Evolutionary conservation across 805 yeast species (phyloP).

Genomic region (Torulaspora delbrueckii): DNA sequence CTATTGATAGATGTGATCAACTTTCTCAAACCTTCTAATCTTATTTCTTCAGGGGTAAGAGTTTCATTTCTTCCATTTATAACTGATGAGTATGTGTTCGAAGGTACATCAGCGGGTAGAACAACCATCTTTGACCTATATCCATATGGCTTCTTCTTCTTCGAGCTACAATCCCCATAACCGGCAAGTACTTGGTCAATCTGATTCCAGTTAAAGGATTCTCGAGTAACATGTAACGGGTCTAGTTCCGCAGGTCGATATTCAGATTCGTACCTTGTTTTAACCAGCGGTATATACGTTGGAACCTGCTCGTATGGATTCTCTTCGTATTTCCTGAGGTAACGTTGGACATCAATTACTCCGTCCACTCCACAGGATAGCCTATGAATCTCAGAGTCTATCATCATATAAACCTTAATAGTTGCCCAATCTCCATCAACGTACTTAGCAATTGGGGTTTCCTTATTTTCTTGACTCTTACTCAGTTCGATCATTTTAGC

Average conservation of each 20-base stretch:
- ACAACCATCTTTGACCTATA: conserved; percentile 80
- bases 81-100: conserved; percentile 39
- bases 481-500: conserved; percentile 58
- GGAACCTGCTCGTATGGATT: conserved; percentile 33
- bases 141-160: conserved; percentile 47
- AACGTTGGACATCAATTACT: conserved; percentile 73
- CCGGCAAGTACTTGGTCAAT: conserved; percentile 92
- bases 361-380: conserved; percentile 69
- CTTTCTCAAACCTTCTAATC: conserved; percentile 83
- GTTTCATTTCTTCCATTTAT: conserved; percentile 51
- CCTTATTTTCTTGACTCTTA: conserved; percentile 40
- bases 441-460: conserved; percentile 53
- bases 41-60: conserved; percentile 75
- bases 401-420: conserved; percentile 63
- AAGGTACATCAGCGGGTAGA: conserved; percentile 69
- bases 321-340: conserved; percentile 40
- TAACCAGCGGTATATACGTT: conserved; percentile 51
- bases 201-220: conserved; percentile 78
- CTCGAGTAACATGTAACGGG: conserved; percentile 48
- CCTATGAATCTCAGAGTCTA: conserved; percentile 83
- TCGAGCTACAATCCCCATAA: conserved; percentile 61
- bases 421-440: conserved; percentile 47
- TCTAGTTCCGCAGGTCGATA: conserved; percentile 57
- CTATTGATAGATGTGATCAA: conserved; percentile 59
- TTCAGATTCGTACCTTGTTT: conserved; percentile 71